phyloP scores from a whole-genome alignment of 176 grass and related monocot species.

The Aegilops longissima region DNA sequence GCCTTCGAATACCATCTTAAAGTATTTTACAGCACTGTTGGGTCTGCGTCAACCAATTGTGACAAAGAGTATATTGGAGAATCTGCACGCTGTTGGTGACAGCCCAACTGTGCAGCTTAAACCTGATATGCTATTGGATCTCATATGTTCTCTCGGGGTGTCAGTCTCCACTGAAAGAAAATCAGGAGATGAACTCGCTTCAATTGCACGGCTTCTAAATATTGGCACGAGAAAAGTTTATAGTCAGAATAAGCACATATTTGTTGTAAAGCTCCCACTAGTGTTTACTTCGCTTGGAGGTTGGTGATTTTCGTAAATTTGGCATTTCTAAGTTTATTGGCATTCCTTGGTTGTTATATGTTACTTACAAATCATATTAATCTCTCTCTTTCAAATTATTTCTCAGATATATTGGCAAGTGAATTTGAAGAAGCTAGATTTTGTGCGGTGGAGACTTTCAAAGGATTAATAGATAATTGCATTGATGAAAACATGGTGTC shows the following conservation, averaged over 20 bases:
- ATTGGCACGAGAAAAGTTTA: conserved; percentile 66
- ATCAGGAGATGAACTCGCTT: conserved; percentile 77
- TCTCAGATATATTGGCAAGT: conserved; percentile 79
- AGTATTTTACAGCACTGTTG: conserved; percentile 69
- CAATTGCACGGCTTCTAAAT: conserved; percentile 70
- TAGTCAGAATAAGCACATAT: conserved; percentile 62
- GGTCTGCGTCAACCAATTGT: conserved; percentile 63
- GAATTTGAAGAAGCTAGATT: conserved; percentile 88
- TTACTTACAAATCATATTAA: not conserved
- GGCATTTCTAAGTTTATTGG: conserved; percentile 7
- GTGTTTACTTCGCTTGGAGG: conserved; percentile 84
- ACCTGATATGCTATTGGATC: conserved; percentile 62
- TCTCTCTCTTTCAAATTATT: not conserved
- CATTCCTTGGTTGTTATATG: not conserved
- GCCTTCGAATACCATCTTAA: conserved; percentile 67
- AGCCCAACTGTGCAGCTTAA: conserved; percentile 58
- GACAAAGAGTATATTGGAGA: conserved; percentile 72
- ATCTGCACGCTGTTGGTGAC: conserved; percentile 65
- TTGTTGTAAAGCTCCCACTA: conserved; percentile 69
- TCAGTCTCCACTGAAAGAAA: conserved; percentile 67
- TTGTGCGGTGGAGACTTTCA: conserved; percentile 73
- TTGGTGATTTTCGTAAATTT: conserved; percentile 40
- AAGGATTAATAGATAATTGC: conserved; percentile 66
- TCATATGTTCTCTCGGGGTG: conserved; percentile 65
- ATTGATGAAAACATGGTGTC: conserved; percentile 67